These are phyloP conservation scores for Entamoeba moshkovskii DNA, from an alignment of 208 protist genomes.

Conservation along the genomic window DNA sequence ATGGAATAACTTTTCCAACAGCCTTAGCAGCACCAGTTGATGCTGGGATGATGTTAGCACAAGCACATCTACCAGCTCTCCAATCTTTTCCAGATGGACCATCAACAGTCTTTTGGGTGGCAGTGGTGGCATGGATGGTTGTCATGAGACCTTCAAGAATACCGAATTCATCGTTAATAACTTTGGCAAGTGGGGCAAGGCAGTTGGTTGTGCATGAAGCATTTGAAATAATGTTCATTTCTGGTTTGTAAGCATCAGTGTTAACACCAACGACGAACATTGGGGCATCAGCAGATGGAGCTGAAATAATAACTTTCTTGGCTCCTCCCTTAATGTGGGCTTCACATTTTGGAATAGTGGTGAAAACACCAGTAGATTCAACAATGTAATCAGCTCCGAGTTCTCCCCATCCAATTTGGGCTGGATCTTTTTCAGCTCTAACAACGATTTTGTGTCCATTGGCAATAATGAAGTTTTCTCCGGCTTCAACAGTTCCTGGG, in stretches of 20 bases:
- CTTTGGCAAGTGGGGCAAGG: slow-evolving; percentile 87
- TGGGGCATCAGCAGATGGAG: slow-evolving; percentile 76
- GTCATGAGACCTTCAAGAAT: slow-evolving; percentile 86
- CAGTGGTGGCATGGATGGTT: slow-evolving; percentile 93
- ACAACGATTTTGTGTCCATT: slow-evolving; percentile 49
- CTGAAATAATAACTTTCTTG: slow-evolving; percentile 94
- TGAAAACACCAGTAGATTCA: slow-evolving; percentile 95
- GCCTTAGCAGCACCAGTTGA: slow-evolving; percentile 93
- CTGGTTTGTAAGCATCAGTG: slow-evolving; percentile 58
- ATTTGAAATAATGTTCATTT: slow-evolving; percentile 74
- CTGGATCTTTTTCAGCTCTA: slow-evolving; percentile 53
- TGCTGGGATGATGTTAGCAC: slow-evolving; percentile 93
- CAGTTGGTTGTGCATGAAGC: slow-evolving; percentile 99
- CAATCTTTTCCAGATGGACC: slow-evolving; percentile 87
- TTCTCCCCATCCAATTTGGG: slow-evolving; percentile 72
- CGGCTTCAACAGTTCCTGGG: slow-evolving; percentile 40
- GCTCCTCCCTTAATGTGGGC: slow-evolving; percentile 76
- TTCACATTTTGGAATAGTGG: slow-evolving; percentile 58
- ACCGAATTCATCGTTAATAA: slow-evolving; percentile 81
- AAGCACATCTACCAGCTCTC: slow-evolving; percentile 76
- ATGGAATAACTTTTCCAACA: slow-evolving; percentile 78
- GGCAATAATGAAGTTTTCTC: slow-evolving; percentile 31
- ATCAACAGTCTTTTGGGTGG: slow-evolving; percentile 92
- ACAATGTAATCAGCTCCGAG: slow-evolving; percentile 79
- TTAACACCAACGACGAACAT: slow-evolving; percentile 97